Evolutionary conservation across 2,329 filamentous ascomycete genomes (phyloP), one percentile per base, ranked within the genome.

Genomic region (Nemania abortiva): DNA sequence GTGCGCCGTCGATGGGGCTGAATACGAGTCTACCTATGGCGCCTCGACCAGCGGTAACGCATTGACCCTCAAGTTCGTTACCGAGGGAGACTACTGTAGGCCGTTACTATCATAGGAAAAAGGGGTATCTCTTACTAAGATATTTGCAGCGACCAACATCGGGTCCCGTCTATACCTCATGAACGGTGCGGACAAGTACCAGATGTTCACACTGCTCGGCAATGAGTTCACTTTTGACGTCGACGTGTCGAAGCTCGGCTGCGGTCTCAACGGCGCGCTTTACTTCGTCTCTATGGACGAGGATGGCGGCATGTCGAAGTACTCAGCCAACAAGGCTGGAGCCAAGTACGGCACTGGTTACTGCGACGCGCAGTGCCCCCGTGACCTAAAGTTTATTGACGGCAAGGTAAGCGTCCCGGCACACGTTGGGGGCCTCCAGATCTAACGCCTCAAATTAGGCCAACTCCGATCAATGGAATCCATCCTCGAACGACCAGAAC

Each of bases 141-240:
- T 27, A 3, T 52, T 27, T 15, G n/a, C 53, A 75, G 74, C 74
- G 13, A 77, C 75, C 66, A 82, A 82, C 69, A 74, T 82, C 56
- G 80, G 80, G 15, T 79, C 86, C n/a, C 84, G 88, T 71, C 76
- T 88, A 49, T 90, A 89, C 77, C 81, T 90, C 67, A 84, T 90
- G 80, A 82, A 83, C 70, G 80, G 83, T 62, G 84, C 86, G 59
- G 82, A 81, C 70, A 84, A 84, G 63, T 90, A 90, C 77, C 78
- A 89, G 78, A 83, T 85, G 73, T 86, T 90, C 80, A 82, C 86
- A 65, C 81, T 90, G 62, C 82, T 86, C 61, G 86, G 86, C 79
- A 82, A 87, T 74, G 88, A 91, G 76, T 86, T 91, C 77, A 87
- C 86, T 34, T 89, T 91, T 69, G 88, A 89, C 62, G 88, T 90